Evolutionary conservation across 2,329 filamentous ascomycete genomes (phyloP).

Genomic region (Aspergillus cejpii): DNA sequence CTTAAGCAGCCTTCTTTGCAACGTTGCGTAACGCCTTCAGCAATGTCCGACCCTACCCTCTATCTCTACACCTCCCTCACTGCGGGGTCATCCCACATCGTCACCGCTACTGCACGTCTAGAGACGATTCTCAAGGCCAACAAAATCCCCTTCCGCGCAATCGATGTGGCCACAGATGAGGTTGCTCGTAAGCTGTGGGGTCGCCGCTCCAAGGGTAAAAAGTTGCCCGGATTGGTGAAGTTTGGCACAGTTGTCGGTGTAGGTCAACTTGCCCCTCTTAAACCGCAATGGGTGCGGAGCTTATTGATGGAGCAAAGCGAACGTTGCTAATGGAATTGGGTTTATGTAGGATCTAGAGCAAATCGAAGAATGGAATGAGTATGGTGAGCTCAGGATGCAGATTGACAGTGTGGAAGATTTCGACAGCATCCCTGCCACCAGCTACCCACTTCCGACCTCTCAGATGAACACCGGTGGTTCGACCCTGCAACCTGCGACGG

Average conservation of each 20-base stretch:
- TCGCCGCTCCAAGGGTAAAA: constrained; percentile 74
- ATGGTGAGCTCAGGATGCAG: constrained; percentile 85
- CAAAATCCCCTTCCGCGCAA: constrained; percentile 83
- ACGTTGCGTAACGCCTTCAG: background rate
- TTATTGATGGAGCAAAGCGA: background rate
- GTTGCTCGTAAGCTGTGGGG: constrained; percentile 85
- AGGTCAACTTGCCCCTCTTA: constrained; percentile 38
- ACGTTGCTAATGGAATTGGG: constrained; percentile 6
- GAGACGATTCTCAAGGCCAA: constrained; percentile 96
- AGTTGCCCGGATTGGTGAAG: constrained; percentile 83
- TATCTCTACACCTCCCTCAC: constrained; percentile 97
- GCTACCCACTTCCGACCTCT: constrained; percentile 17
- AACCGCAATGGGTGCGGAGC: background rate
- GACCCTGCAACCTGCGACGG: constrained; percentile 20
- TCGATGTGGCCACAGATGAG: constrained; percentile 86
- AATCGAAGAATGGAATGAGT: constrained; percentile 99
- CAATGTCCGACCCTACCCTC: constrained; percentile 54
- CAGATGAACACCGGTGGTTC: constrained; percentile 22
- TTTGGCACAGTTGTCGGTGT: constrained; percentile 79
- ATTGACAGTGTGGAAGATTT: constrained; percentile 48
- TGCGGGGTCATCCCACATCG: constrained; percentile 88
- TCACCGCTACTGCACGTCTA: constrained; percentile 89
- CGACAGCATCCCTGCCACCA: constrained; percentile 28
- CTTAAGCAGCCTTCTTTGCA: background rate
- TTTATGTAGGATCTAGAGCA: constrained; percentile 71